A percentile compares a stretch with the other conserved stretches of the same genome.
These are phyloP conservation scores for Calonectria pseudoturangicola DNA, from an alignment of 2,329 filamentous ascomycete genomes.

Conservation along the genomic window DNA sequence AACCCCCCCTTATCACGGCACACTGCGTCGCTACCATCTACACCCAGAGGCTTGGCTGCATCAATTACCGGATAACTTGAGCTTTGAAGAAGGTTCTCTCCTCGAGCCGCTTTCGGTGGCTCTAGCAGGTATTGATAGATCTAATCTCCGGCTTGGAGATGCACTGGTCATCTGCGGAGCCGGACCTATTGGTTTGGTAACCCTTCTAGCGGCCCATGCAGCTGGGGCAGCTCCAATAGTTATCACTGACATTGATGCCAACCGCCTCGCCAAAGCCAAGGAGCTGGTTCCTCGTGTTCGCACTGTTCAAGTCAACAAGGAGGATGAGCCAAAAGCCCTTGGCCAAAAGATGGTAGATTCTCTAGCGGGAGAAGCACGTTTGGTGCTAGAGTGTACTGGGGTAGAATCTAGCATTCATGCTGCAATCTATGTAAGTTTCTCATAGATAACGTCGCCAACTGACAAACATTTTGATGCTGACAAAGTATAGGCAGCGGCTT, in stretches of 20 bases:
- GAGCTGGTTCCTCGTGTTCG: slow-evolving; percentile 60
- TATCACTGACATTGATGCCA: slow-evolving; percentile 61
- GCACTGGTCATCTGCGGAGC: slow-evolving; percentile 60
- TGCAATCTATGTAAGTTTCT: slow-evolving; percentile 18
- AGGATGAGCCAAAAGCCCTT: slow-evolving; percentile 50
- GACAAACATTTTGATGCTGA: not conserved
- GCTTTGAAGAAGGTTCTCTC: slow-evolving; percentile 53
- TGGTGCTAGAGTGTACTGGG: slow-evolving; percentile 80
- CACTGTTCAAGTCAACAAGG: slow-evolving; percentile 58
- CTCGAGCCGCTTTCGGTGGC: slow-evolving; percentile 69
- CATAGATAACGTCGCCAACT: too few species aligned
- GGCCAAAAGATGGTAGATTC: slow-evolving; percentile 54
- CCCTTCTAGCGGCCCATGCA: slow-evolving; percentile 64
- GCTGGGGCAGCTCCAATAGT: slow-evolving; percentile 65
- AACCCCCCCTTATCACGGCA: slow-evolving; percentile 62
- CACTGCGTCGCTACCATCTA: slow-evolving; percentile 60
- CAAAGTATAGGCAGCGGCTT: slow-evolving; percentile 42
- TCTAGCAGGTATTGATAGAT: slow-evolving; percentile 64
- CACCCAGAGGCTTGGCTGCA: slow-evolving; percentile 63
- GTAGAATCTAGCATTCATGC: slow-evolving; percentile 74
- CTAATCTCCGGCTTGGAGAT: slow-evolving; percentile 62
- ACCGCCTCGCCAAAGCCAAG: slow-evolving; percentile 28
- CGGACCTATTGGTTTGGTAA: slow-evolving; percentile 61
- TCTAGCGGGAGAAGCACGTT: slow-evolving; percentile 67
- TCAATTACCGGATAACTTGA: slow-evolving; percentile 59